Percentiles rank a stretch among this genome's conserved stretches.
phyloP scores from a whole-genome alignment of 257 asterid genomes.

The Thymus quinquecostatus region DNA sequence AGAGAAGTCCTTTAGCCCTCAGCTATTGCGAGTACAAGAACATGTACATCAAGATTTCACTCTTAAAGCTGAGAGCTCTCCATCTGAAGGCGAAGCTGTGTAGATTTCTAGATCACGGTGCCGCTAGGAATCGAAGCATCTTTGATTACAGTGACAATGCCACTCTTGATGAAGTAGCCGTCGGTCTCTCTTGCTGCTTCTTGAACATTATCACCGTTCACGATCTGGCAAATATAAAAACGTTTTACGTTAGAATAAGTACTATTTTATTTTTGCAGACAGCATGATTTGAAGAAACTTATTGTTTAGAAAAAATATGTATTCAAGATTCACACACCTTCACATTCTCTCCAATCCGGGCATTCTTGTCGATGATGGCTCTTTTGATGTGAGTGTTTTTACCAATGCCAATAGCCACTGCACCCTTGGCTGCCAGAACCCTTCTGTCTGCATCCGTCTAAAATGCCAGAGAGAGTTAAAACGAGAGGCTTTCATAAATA shows the following conservation, averaged over 20 bases:
- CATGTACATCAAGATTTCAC: slow-evolving; percentile 38
- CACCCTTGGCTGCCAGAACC: slow-evolving; percentile 68
- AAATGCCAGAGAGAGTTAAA: slow-evolving; percentile 21
- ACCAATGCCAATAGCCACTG: slow-evolving; percentile 90
- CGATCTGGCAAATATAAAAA: slow-evolving; percentile 48
- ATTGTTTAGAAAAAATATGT: background rate
- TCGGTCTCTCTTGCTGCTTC: slow-evolving; percentile 97
- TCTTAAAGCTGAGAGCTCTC: slow-evolving; percentile 18
- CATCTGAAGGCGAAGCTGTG: background rate
- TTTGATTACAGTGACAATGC: slow-evolving; percentile 86
- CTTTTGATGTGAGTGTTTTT: slow-evolving; percentile 76
- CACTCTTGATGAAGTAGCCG: slow-evolving; percentile 93
- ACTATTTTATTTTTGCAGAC: background rate
- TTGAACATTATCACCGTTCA: slow-evolving; percentile 74
- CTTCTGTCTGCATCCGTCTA: slow-evolving; percentile 88
- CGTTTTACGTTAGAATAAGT: background rate
- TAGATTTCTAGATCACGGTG: slow-evolving; percentile 52
- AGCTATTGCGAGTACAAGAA: slow-evolving; percentile 22
- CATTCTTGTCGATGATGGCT: slow-evolving; percentile 94
- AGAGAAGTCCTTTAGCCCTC: slow-evolving; percentile 22
- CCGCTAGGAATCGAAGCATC: slow-evolving; percentile 86
- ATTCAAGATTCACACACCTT: slow-evolving; percentile 48
- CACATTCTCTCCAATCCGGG: slow-evolving; percentile 82
- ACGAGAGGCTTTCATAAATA: background rate
- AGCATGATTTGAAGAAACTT: too few relatives aligned